Evolutionary conservation across 2,329 filamentous ascomycete species (phyloP), one percentile per base, ranked within the genome.

Genomic region (Alternaria arborescens): DNA sequence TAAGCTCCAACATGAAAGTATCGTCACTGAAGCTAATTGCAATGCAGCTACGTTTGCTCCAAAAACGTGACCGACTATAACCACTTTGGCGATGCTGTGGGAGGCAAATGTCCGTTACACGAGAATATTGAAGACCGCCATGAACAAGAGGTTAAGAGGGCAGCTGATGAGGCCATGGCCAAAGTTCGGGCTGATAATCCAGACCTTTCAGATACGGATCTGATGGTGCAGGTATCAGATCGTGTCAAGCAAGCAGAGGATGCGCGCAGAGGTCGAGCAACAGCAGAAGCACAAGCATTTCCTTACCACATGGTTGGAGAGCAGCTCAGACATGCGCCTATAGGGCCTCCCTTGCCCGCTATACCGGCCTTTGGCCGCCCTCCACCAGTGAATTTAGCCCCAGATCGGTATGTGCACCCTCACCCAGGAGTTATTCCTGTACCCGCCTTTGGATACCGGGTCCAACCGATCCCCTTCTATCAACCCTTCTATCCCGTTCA

Each of bases 41-140:
- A 18, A 14, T 42, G 11, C 46, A 90, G 89, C 72, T 93, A 93
- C 69, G 83, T 92, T 42, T 97, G 93, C 79, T 88, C 88, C 22
- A 82, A 89, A 68, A 78, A 84, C 47, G 80, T 87, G 22, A 86
- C 84, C 58, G 77, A 85, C 57, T 95, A 96, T 70, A 67, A 81
- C 0, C 93, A 96, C 76, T 96, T 96, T 70, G 81, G 89, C 60
- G 84, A 89, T 14, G 36, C 32, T 3, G 47, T 16, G 34, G 38
- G 22, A 43, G 65, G 66, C 6, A 86, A 86, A 61, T 94, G 91
- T 63, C 87, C 88, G 1, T 79, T 94, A 0, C 91, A 90, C 66
- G 91, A 94, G 50, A 83, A 82, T 43, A 71, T 78, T 16, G 85
- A 89, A 64, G 73, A 82, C 43, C 85, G 88, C 4, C 89, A 93